These are phyloP conservation scores for Acer saccharum DNA, from an alignment of 345 rosid genomes.

Conservation along the genomic window DNA sequence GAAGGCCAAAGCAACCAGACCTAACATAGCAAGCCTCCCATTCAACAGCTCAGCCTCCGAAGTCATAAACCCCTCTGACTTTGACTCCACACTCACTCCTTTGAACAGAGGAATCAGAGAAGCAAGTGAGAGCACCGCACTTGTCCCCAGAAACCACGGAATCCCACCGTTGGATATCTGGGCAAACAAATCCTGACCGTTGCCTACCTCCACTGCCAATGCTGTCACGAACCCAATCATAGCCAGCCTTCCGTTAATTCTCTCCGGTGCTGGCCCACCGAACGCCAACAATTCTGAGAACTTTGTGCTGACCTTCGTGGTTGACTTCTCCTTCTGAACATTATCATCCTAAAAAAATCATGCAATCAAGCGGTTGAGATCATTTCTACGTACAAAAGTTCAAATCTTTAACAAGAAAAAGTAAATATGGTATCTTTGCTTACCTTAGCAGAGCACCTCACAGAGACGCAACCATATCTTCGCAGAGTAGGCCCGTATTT, in stretches of 20 bases:
- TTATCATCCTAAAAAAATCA: background rate
- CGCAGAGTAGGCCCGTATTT: conserved; percentile 20
- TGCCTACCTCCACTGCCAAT: conserved; percentile 60
- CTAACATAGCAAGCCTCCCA: conserved; percentile 83
- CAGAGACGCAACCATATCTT: conserved; percentile 30
- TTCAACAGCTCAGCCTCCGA: conserved; percentile 88
- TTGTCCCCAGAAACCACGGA: conserved; percentile 61
- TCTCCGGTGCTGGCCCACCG: conserved; percentile 88
- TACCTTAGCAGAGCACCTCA: conserved; percentile 55
- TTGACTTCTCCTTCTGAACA: background rate
- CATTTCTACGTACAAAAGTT: background rate
- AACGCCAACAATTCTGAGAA: conserved; percentile 69
- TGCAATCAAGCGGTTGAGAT: background rate
- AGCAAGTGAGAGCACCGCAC: conserved; percentile 57
- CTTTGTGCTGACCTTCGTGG: conserved; percentile 47
- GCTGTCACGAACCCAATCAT: conserved; percentile 87
- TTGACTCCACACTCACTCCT: conserved; percentile 60
- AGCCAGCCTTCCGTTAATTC: conserved; percentile 84
- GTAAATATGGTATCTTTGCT: background rate
- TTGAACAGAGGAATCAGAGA: conserved; percentile 60
- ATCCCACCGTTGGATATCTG: conserved; percentile 68
- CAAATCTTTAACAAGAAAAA: too few species aligned
- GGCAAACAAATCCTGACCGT: conserved; percentile 62
- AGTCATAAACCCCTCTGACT: conserved; percentile 63
- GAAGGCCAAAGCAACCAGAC: conserved; percentile 71